Conservation (phyloP, 768 basidiomycete genomes). For the Postia placenta region DNA sequence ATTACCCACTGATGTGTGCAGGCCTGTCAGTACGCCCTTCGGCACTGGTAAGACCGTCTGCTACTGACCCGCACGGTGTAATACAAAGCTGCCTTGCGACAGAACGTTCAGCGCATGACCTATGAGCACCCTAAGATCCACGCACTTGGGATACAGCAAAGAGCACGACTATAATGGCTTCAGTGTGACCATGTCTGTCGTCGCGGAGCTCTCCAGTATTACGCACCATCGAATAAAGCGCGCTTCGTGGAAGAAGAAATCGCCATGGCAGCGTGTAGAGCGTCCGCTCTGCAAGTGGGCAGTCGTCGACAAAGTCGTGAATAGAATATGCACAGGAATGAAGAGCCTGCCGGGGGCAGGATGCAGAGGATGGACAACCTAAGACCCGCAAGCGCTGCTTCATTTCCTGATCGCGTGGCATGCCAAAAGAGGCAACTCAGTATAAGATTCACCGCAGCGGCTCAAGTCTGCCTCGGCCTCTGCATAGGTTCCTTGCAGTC, state of each 20-base stretch:
- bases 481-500: too few relatives aligned
- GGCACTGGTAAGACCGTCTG: neutral
- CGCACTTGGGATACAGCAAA: slow-evolving; percentile 48
- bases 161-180: slow-evolving; percentile 30
- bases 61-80: slow-evolving; percentile 64
- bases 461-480: too few relatives aligned
- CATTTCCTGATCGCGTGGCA: too few relatives aligned
- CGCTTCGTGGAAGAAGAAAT: slow-evolving; percentile 14
- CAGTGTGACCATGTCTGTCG: neutral
- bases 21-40: neutral
- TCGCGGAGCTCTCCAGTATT: neutral
- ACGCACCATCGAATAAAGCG: slow-evolving; percentile 23
- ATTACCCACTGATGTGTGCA: slow-evolving; percentile 52
- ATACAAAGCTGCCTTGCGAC: slow-evolving; percentile 65
- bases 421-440: too few relatives aligned
- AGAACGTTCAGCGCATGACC: neutral
- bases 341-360: too few relatives aligned
- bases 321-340: too few relatives aligned
- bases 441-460: too few relatives aligned
- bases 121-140: neutral
- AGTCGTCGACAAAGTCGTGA: too few relatives aligned
- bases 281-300: too few relatives aligned
- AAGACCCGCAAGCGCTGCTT: too few relatives aligned
- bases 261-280: too few relatives aligned
- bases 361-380: too few relatives aligned